phyloP scores from a whole-genome alignment of 305 asterid genomes.

The Fraxinus latifolia region DNA sequence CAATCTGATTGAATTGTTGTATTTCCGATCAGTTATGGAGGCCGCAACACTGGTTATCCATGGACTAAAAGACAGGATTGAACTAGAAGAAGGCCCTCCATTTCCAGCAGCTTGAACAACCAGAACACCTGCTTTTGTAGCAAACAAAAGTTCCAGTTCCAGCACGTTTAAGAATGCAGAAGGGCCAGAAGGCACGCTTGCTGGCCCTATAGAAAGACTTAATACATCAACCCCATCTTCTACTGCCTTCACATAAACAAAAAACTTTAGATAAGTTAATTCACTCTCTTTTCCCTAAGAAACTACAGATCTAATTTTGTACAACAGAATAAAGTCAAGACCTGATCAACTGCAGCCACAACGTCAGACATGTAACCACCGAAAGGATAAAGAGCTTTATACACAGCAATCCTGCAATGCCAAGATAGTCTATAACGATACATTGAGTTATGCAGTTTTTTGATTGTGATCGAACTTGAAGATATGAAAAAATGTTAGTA shows the following conservation, averaged over 20 bases:
- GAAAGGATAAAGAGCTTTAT: slow-evolving; percentile 55
- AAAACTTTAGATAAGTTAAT: background rate
- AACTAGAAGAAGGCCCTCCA: slow-evolving; percentile 53
- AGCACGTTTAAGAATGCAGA: slow-evolving; percentile 46
- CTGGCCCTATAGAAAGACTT: slow-evolving; percentile 65
- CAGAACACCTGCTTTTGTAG: slow-evolving; percentile 56
- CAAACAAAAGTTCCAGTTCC: slow-evolving; percentile 56
- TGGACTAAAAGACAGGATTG: slow-evolving; percentile 67
- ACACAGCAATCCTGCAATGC: slow-evolving; percentile 52
- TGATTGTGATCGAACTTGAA: background rate
- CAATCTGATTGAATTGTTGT: slow-evolving; percentile 39
- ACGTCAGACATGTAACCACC: slow-evolving; percentile 72
- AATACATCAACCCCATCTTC: slow-evolving; percentile 71
- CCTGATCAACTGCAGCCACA: slow-evolving; percentile 80
- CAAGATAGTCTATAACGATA: background rate
- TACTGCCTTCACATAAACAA: slow-evolving; percentile 44
- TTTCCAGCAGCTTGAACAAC: slow-evolving; percentile 71
- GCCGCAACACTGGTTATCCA: slow-evolving; percentile 65
- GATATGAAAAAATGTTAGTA: background rate
- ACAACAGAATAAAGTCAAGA: slow-evolving; percentile 5
- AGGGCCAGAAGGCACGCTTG: slow-evolving; percentile 48
- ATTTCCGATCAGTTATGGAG: slow-evolving; percentile 52
- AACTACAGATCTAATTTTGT: background rate
- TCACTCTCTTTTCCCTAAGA: background rate
- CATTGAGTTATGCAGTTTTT: background rate